A percentile compares a stretch with the other conserved stretches of the same genome.
phyloP scores from a whole-genome alignment of 1,139 yeast species.

The Suhomyces bokatorum region DNA sequence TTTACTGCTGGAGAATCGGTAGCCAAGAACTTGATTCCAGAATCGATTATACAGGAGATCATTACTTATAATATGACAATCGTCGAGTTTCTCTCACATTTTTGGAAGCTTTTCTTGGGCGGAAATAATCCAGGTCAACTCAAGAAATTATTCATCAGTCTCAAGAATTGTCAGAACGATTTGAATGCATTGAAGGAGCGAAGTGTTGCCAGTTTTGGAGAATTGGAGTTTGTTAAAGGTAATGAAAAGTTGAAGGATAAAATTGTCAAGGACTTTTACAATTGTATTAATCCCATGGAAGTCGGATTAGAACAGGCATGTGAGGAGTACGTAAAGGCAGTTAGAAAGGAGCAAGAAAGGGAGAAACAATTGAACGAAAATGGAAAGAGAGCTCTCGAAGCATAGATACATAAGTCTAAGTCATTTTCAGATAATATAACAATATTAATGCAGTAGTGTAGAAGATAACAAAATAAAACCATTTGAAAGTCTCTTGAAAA shows the following conservation, averaged over 20 bases:
- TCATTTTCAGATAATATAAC: not conserved
- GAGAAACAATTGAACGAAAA: constrained; percentile 25
- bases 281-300: constrained; percentile 31
- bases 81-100: constrained; percentile 47
- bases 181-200: constrained; percentile 17
- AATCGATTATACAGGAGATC: constrained; percentile 33
- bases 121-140: constrained; percentile 43
- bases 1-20: constrained; percentile 15
- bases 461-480: too few relatives aligned
- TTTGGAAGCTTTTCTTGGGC: constrained; percentile 42
- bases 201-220: constrained; percentile 9
- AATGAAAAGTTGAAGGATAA: constrained; percentile 39
- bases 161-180: constrained; percentile 32
- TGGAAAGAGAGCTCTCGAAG: constrained; percentile 28
- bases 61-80: constrained; percentile 40
- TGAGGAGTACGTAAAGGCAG: constrained; percentile 33
- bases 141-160: constrained; percentile 37
- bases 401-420: not conserved
- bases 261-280: constrained; percentile 33
- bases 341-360: constrained; percentile 19
- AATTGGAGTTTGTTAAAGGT: constrained; percentile 17
- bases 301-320: constrained; percentile 34
- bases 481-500: too few relatives aligned
- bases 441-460: too few relatives aligned
- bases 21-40: constrained; percentile 28